Percentiles rank a stretch among this genome's conserved stretches.
Conservation (phyloP, 2,329 filamentous ascomycete species). For the Sporothrix curviconia region DNA sequence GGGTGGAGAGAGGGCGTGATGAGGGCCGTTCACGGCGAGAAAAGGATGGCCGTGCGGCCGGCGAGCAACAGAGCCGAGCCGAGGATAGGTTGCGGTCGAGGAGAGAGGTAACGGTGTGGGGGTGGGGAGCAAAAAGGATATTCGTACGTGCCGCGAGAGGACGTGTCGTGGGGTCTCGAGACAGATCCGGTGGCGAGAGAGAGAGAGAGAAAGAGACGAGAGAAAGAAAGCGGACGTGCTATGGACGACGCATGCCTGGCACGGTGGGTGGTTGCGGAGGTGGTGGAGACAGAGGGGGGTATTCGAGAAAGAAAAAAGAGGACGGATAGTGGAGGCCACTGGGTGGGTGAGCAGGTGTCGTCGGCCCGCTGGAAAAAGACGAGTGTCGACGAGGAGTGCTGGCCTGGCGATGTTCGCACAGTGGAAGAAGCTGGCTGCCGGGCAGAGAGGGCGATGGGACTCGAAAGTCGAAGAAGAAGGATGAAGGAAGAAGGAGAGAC, state of each 20-base stretch:
- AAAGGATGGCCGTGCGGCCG: constrained; percentile 1
- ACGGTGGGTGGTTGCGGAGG: neutral
- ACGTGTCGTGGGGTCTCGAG: too few species aligned
- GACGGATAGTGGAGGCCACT: neutral
- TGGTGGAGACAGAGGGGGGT: neutral
- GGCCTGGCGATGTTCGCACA: neutral
- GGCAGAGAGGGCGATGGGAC: too few species aligned
- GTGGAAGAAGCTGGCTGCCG: neutral
- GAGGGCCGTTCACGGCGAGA: constrained; percentile 1
- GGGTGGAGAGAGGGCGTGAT: neutral
- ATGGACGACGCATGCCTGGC: constrained; percentile 19
- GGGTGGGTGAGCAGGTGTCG: neutral
- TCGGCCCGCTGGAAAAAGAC: neutral
- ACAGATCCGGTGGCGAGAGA: too few species aligned
- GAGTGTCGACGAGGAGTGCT: neutral
- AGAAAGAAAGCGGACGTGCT: constrained; percentile 4
- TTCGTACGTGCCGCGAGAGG: neutral
- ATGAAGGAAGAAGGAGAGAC: neutral
- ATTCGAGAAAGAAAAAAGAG: neutral
- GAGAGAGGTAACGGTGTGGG: neutral
- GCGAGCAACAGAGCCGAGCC: neutral
- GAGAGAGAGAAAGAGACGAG: neutral
- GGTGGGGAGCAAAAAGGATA: neutral
- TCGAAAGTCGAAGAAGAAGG: neutral
- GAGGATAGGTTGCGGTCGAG: neutral